These are phyloP conservation scores for Cucurbita argyrosperma DNA, from an alignment of 306 rosid genomes.

Conservation along the genomic window DNA sequence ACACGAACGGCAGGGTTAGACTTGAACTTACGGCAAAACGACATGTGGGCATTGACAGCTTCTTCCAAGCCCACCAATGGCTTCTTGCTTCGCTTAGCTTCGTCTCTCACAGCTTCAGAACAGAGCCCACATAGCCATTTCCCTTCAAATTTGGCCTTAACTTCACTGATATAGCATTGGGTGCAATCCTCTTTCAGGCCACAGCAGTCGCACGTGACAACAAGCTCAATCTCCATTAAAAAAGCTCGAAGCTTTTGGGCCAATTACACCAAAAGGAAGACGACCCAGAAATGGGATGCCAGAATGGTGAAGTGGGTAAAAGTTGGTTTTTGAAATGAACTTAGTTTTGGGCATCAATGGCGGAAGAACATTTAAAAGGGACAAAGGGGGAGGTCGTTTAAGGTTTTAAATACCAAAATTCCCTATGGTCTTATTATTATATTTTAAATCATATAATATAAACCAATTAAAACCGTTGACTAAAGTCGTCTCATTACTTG, in stretches of 20 bases:
- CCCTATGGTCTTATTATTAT: not conserved
- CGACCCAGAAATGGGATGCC: not conserved
- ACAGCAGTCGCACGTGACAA: conserved; percentile 87
- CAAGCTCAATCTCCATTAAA: conserved; percentile 72
- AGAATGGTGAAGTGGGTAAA: not conserved
- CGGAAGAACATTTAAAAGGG: conserved; percentile 32
- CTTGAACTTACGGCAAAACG: conserved; percentile 77
- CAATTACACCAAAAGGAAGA: not conserved
- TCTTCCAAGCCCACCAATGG: conserved; percentile 52
- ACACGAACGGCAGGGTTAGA: conserved; percentile 84
- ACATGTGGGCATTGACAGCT: conserved; percentile 95
- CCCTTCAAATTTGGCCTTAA: conserved; percentile 62
- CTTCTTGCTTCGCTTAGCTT: conserved; percentile 45
- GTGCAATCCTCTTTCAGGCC: conserved; percentile 94
- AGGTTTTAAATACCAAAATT: conserved; percentile 22
- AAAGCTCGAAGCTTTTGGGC: not conserved
- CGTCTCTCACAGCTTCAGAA: conserved; percentile 95
- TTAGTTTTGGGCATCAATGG: not conserved
- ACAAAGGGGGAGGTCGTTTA: conserved; percentile 37
- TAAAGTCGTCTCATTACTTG: not conserved
- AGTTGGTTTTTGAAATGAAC: not conserved
- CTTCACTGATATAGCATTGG: conserved; percentile 53
- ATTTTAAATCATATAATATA: not conserved
- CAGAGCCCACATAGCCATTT: conserved; percentile 98
- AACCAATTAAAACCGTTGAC: not conserved